Evolutionary conservation across 495 filamentous ascomycete species (phyloP).

Genomic region (Podospora appendiculata): DNA sequence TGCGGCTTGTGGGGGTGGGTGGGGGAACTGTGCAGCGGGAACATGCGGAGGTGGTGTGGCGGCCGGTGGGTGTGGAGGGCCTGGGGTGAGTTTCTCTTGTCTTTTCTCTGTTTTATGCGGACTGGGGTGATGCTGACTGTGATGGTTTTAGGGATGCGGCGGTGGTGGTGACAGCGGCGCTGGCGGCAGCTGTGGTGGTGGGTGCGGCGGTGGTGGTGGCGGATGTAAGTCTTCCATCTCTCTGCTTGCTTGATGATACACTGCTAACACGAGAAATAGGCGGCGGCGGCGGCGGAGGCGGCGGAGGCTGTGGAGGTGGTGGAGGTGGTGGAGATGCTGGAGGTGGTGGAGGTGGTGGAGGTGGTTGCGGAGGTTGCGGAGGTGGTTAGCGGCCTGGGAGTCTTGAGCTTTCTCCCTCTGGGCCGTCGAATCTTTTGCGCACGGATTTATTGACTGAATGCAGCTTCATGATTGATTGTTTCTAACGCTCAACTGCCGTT

Average conservation of each 20-base stretch:
- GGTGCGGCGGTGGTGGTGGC: neutral
- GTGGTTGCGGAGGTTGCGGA: neutral
- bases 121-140: slow-evolving; percentile 5
- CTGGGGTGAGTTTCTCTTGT: slow-evolving; percentile 14
- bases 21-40: slow-evolving; percentile 11
- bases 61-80: slow-evolving; percentile 25
- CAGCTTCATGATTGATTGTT: no score
- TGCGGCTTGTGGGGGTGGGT: slow-evolving; percentile 4
- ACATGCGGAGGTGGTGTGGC: slow-evolving; percentile 28
- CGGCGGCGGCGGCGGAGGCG: slow-evolving; percentile 18
- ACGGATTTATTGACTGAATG: no score
- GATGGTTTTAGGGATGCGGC: slow-evolving; percentile 34
- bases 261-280: slow-evolving; percentile 4
- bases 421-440: no score
- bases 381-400: neutral
- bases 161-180: slow-evolving; percentile 6
- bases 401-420: no score
- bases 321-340: neutral
- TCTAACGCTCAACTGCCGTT: no score
- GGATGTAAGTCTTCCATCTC: neutral
- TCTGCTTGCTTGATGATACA: neutral
- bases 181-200: neutral
- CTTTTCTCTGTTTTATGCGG: neutral
- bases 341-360: neutral
- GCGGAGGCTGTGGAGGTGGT: neutral